Evolutionary conservation across 106 monocot genomes (phyloP), one percentile per base, ranked within the genome.

Genomic region (Dioscorea alata): DNA sequence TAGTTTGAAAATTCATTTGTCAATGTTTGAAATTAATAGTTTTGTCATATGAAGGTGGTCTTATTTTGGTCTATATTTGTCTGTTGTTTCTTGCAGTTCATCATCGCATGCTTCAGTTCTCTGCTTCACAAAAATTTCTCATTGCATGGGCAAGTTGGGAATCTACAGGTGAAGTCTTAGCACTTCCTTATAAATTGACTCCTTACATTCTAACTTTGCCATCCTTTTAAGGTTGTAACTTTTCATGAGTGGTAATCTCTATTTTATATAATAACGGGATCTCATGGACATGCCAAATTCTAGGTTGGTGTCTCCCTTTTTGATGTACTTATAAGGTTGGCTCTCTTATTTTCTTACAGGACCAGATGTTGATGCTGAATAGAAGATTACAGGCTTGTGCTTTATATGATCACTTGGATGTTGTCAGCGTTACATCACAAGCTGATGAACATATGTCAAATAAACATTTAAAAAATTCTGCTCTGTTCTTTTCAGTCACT

Each of bases 111-210:
- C 71, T 73, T 88, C n/a, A 50, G 63, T 64, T 84, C 78, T 71
- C 60, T 88, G 23, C 66, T 88, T 22, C 80, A 78, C 64, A 84
- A 75, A 65, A 88, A 78, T 63, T 72, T 84, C 59, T 69, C 75
- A 8, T 67, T 88, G 16, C 74, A 81, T 13, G 70, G 70, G 24
- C 75, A 88, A 31, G 69, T 84, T 54, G 58, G 42, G 25, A 32
- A 53, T 60, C 66, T 88, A 58, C 77, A 84, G 83, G 88, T 88
- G 65, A 49, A 33, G 15, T 23, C 4, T 56, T 56, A 14, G 28
- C 3, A 28, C 28, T 28, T 1, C 28, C 3, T 28, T 28, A 28
- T 28, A 1, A 1, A 3, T 28, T 28, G 28, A 28, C 28, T 28
- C 28, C 3, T 18, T 19, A 15, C 54, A 13, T 56, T 18, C 16